These are phyloP conservation scores for Elsinoe fawcettii DNA, from an alignment of 2,329 filamentous ascomycete genomes.

Conservation along the genomic window DNA sequence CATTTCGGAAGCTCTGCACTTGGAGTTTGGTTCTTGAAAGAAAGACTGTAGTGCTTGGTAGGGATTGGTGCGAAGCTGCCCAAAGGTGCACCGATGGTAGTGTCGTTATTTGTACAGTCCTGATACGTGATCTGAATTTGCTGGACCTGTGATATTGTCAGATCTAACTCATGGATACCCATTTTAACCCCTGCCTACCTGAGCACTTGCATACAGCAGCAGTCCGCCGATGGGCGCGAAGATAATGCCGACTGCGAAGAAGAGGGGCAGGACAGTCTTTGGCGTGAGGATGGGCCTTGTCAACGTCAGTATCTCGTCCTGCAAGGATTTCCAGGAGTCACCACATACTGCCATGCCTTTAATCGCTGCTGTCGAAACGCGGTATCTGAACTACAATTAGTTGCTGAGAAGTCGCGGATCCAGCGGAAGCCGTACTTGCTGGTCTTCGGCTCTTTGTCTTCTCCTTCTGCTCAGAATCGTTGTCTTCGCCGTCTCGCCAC, in stretches of 20 bases:
- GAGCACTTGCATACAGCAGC: conserved; percentile 74
- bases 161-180: too few relatives aligned
- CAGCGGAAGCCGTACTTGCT: conserved; percentile 56
- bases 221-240: conserved; percentile 89
- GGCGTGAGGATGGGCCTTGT: conserved; percentile 84
- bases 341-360: conserved; percentile 93
- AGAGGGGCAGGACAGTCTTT: conserved; percentile 84
- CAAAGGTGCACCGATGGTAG: conserved; percentile 39
- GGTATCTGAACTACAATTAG: conserved; percentile 57
- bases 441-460: conserved; percentile 89
- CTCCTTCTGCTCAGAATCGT: conserved; percentile 46
- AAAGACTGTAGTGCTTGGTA: conserved; percentile 50
- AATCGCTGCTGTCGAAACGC: conserved; percentile 94
- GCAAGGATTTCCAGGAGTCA: background rate
- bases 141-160: conserved; percentile 56
- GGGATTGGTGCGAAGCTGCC: conserved; percentile 47
- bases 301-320: conserved; percentile 32
- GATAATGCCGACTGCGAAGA: conserved; percentile 83
- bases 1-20: conserved; percentile 24
- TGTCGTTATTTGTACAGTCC: conserved; percentile 51
- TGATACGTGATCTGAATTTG: conserved; percentile 90
- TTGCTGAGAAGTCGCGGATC: background rate
- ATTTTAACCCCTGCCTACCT: conserved; percentile 42
- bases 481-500: conserved; percentile 35
- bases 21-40: conserved; percentile 54